Evolutionary conservation across 2,329 filamentous ascomycete species (phyloP).

Genomic region (Colletotrichum sublineola): DNA sequence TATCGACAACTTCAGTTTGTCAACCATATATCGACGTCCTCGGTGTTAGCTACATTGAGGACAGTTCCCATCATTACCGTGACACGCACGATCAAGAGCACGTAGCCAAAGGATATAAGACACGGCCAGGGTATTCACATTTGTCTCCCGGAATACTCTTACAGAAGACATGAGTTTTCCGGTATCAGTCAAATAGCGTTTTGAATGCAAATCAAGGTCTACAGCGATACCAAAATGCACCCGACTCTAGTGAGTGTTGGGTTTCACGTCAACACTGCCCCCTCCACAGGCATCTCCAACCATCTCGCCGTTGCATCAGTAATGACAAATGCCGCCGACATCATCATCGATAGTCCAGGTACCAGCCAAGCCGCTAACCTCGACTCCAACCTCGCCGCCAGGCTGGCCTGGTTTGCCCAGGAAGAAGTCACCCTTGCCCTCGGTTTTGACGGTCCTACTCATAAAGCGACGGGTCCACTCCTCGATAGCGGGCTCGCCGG

Average conservation of each 20-base stretch:
- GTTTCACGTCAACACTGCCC: constrained; percentile 20
- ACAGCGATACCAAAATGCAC: neutral
- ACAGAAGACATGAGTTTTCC: no score
- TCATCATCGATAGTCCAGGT: constrained; percentile 91
- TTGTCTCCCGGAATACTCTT: no score
- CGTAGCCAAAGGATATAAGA: neutral
- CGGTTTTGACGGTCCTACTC: constrained; percentile 63
- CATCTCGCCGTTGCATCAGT: constrained; percentile 50
- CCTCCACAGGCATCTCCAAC: neutral
- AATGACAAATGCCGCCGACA: constrained; percentile 74
- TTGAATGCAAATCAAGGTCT: neutral
- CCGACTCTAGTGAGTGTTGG: constrained; percentile 5
- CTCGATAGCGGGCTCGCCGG: constrained; percentile 87
- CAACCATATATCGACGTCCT: neutral
- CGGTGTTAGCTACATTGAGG: neutral
- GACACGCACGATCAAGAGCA: neutral
- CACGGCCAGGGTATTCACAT: no score
- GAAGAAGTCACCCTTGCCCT: constrained; percentile 70
- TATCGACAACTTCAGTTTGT: neutral
- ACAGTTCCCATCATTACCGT: neutral
- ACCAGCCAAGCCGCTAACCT: constrained; percentile 79
- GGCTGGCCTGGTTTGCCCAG: constrained; percentile 62
- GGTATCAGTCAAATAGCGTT: no score
- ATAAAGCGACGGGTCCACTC: constrained; percentile 72
- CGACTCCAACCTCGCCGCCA: constrained; percentile 58